phyloP scores from a whole-genome alignment of 306 rosid species.

The Pueraria montana region DNA sequence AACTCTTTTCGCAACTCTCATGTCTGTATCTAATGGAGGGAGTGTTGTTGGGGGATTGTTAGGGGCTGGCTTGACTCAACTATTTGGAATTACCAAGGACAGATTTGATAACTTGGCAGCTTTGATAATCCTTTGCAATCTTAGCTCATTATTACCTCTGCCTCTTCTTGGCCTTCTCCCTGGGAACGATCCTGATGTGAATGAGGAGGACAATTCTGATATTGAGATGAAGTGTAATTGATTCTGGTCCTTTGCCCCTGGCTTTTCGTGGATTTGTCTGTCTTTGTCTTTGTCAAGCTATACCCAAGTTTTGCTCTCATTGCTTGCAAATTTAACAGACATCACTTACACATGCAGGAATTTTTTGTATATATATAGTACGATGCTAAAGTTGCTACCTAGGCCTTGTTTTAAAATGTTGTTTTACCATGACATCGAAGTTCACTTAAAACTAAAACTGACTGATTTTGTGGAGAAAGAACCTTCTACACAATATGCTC shows the following conservation, averaged over 20 bases:
- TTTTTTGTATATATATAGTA: conserved; percentile 53
- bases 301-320: conserved; percentile 28
- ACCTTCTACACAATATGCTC: conserved; percentile 20
- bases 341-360: conserved; percentile 14
- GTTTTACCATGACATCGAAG: conserved; percentile 7
- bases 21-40: conserved; percentile 95
- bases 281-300: conserved; percentile 12
- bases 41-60: conserved; percentile 92
- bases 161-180: conserved; percentile 97
- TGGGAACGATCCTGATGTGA: conserved; percentile 58
- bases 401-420: conserved; percentile 29
- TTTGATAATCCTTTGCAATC: conserved; percentile 87
- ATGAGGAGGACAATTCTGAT: conserved; percentile 60
- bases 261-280: conserved; percentile 26
- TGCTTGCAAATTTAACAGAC: conserved; percentile 45
- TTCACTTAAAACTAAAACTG: conserved; percentile 34
- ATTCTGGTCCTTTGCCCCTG: conserved; percentile 44
- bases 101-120: conserved; percentile 79
- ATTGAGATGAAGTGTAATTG: conserved; percentile 83
- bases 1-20: conserved; percentile 97
- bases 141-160: conserved; percentile 89
- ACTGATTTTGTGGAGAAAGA: conserved; percentile 10
- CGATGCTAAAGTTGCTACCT: conserved; percentile 25
- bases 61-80: conserved; percentile 91
- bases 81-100: conserved; percentile 91